These are phyloP conservation scores for Anisogramma anomala DNA, from an alignment of 2,329 filamentous ascomycete species.

Conservation along the genomic window DNA sequence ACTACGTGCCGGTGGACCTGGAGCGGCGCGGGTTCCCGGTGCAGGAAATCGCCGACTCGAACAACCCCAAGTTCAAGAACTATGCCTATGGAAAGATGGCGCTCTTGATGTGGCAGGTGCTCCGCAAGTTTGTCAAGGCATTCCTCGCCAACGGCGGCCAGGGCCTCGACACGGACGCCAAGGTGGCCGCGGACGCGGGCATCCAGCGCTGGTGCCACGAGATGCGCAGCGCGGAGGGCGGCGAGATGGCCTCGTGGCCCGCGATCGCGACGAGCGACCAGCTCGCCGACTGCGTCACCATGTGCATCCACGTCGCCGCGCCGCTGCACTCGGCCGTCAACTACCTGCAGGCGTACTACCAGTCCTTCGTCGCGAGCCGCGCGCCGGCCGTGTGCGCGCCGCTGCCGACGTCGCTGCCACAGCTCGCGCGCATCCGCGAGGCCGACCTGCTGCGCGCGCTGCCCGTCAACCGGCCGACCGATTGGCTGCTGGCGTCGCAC, in stretches of 20 bases:
- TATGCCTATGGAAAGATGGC: slow-evolving; percentile 38
- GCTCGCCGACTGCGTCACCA: slow-evolving; percentile 34
- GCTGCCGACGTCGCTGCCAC: slow-evolving; percentile 21
- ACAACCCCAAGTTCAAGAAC: slow-evolving; percentile 28
- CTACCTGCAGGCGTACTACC: slow-evolving; percentile 40
- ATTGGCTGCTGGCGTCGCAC: slow-evolving; percentile 35
- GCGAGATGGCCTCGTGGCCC: slow-evolving; percentile 31
- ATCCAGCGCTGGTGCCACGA: slow-evolving; percentile 31
- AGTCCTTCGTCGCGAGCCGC: slow-evolving; percentile 34
- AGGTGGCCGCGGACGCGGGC: slow-evolving; percentile 22
- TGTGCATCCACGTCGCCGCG: slow-evolving; percentile 41
- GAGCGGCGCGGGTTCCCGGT: slow-evolving; percentile 30
- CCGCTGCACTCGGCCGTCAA: slow-evolving; percentile 40
- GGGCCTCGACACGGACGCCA: slow-evolving; percentile 22
- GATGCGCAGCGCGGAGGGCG: slow-evolving; percentile 25
- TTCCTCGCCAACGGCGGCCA: slow-evolving; percentile 22
- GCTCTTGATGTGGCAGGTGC: slow-evolving; percentile 30
- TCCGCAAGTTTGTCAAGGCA: slow-evolving; percentile 30
- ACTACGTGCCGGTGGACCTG: slow-evolving; percentile 36
- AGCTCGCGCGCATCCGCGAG: slow-evolving; percentile 23
- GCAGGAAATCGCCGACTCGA: slow-evolving; percentile 22
- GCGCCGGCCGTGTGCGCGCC: slow-evolving; percentile 27
- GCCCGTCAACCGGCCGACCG: slow-evolving; percentile 28
- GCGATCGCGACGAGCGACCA: slow-evolving; percentile 28
- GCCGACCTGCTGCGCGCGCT: slow-evolving; percentile 27